Conservation (phyloP, 2,329 filamentous ascomycete genomes). For the Fusarium algeriense region DNA sequence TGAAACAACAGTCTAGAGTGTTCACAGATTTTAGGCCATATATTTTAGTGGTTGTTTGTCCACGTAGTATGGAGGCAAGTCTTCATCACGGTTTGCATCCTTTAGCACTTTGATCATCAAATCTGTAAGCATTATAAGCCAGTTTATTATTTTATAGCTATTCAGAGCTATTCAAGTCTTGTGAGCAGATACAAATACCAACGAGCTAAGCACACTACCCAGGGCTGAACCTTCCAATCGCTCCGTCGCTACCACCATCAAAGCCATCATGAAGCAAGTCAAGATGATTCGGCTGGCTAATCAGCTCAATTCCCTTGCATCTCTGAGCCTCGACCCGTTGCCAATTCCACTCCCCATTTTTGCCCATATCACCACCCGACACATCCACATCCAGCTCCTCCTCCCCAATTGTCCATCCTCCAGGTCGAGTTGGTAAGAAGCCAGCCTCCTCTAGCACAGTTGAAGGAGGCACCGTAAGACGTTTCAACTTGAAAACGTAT, state of each 20-base stretch:
- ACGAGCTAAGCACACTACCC: rapidly evolving
- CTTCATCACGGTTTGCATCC: too few relatives aligned
- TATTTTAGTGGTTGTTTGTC: too few relatives aligned
- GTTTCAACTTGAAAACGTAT: constrained; percentile 5
- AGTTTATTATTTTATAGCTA: too few relatives aligned
- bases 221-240: background rate
- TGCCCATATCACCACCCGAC: rapidly evolving
- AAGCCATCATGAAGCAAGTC: background rate
- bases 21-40: too few relatives aligned
- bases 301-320: background rate
- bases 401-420: constrained; percentile 6
- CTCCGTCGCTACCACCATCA: background rate
- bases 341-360: background rate
- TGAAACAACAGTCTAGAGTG: too few relatives aligned
- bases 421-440: background rate
- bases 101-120: too few relatives aligned
- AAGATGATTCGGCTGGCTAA: background rate
- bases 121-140: too few relatives aligned
- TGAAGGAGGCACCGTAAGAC: background rate
- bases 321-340: background rate
- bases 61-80: too few relatives aligned
- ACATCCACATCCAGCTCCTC: background rate
- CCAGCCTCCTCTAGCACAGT: constrained; percentile 1
- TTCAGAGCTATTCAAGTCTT: too few relatives aligned
- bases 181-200: rapidly evolving